Base-by-base conservation (phyloP, 345 rosid species). In the Eucalyptus shirleyi region DNA sequence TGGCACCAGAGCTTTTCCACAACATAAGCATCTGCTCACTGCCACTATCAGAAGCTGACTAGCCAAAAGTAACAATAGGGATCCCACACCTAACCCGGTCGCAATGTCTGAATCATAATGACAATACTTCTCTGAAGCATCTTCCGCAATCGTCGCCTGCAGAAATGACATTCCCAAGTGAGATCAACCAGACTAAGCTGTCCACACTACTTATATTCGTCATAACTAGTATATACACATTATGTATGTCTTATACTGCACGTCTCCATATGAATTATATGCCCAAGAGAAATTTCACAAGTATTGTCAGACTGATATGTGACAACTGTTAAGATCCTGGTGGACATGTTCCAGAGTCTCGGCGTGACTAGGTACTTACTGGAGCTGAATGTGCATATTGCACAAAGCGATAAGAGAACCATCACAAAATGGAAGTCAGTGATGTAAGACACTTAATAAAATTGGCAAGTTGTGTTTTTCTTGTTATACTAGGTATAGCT, bases 1-100 rank as follows among this genome's bases (percentile, higher is more conserved):
- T 40, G 98, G 99, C 92, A 93, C 90, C 93, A 97, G 89, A 30
- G 98, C 94, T 90, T 89, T 95, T 28, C 99, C 99, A 88, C 98
- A 95, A 89, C 98, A 96, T 91, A 98, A 91, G 93, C 99, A 98
- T 88, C 95, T 90, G 88, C 96, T 95, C 5, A 89, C 97, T 45
- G 82, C 94, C 97, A 97, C 93, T 65, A 96, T 93, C 50, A 98
- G 88, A 85, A 93, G 72, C 89, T 98, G 99, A 91, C 97, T 95
- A n/a, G 91, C 91, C 89, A 96, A 44, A 81, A 98, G 96, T 88
- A 93, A 59, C 45, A 96, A 89, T 45, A 95, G 92, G 28, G 98
- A 92, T 83, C 97, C 96, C n/a, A 92, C 95, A 14, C 99, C 98
- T 14, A 96, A 92, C 80, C 97, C 93, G 2, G 98, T 97, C 5